Evolutionary conservation across 2,329 filamentous ascomycete genomes (phyloP), one percentile per base, ranked within the genome.

Genomic region (Knufia fluminis): DNA sequence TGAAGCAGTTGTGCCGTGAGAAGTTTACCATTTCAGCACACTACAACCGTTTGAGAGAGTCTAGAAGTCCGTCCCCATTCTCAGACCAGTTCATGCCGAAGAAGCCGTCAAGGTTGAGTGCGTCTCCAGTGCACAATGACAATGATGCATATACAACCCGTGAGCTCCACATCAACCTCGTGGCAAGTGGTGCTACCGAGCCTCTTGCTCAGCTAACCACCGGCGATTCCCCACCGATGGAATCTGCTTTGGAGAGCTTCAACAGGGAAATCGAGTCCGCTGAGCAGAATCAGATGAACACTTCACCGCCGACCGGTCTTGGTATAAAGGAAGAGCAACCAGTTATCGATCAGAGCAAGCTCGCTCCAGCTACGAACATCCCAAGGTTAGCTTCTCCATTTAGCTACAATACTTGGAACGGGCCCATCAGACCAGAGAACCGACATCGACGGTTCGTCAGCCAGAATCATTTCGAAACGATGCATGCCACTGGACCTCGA

Each of bases 21-120:
- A 79, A 80, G 59, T 78, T 80, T 50, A 77, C 73, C 4, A 74
- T 83, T 44, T 75, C 78, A 31, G 77, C 79, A 17, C 78, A 83
- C 59, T 83, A 83, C 60, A 77, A 82, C 60, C 73, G 80, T 52
- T 69, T 83, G 57, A 68, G 83, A 53, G 72, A 75, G 53, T 76
- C 73, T 32, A 71, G 78, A 46, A 82, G 76, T 48, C 79, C 80
- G 9, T 81, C 79, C 20, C 79, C 79, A 2, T 72, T 78, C 57
- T 63, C 62, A 35, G 67, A 71, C 39, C 61, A 66, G 38, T 59
- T 59, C 33, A 61, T 66, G 28, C 59, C 64, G 14, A 60, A 56
- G 16, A 59, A 54, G 22, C 59, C 60, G 43, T 39, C 61, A 12
- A 35, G 60, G 50, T 35, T 42, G 16, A 42, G 38, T 26, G 36